These are phyloP conservation scores for Phytophthora nicotianae DNA, from an alignment of 352 stramenopile species.

Conservation along the genomic window DNA sequence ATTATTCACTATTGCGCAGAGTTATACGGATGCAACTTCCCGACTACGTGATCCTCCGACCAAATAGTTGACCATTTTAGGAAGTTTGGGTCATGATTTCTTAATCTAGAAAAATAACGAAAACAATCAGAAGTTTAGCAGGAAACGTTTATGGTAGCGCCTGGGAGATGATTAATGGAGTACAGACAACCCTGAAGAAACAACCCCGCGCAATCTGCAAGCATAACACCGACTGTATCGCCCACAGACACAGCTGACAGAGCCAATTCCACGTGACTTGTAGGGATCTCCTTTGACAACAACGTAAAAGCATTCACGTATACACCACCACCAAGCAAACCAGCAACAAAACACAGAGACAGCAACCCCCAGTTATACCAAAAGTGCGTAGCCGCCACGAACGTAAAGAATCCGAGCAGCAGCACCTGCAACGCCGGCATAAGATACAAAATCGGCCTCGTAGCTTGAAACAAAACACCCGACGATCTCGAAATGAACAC, in stretches of 20 bases:
- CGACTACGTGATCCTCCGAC: no score
- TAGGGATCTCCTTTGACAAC: conserved; percentile 79
- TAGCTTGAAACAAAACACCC: conserved; percentile 82
- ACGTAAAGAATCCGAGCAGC: conserved; percentile 89
- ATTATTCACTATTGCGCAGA: no score
- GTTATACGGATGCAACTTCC: no score
- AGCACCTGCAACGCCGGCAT: conserved; percentile 88
- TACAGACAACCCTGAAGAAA: conserved; percentile 94
- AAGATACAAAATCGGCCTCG: conserved; percentile 81
- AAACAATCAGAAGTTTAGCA: conserved; percentile 39
- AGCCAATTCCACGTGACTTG: conserved; percentile 84
- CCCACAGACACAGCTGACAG: conserved; percentile 89
- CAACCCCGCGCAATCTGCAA: conserved; percentile 88
- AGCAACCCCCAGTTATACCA: conserved; percentile 90
- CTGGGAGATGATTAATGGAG: conserved; percentile 71
- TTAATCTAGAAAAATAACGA: no score
- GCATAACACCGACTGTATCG: conserved; percentile 89
- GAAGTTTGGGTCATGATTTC: no score
- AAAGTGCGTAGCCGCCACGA: conserved; percentile 78
- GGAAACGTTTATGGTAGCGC: conserved; percentile 60
- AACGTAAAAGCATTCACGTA: conserved; percentile 94
- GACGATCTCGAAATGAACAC: conserved; percentile 93
- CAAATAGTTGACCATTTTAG: no score
- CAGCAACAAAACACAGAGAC: conserved; percentile 83
- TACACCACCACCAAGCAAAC: conserved; percentile 88